Percentiles rank a stretch among this genome's conserved stretches.
Evolutionary conservation across 108 stramenopile species (phyloP).

Genomic region (Skeletonema tropicum): DNA sequence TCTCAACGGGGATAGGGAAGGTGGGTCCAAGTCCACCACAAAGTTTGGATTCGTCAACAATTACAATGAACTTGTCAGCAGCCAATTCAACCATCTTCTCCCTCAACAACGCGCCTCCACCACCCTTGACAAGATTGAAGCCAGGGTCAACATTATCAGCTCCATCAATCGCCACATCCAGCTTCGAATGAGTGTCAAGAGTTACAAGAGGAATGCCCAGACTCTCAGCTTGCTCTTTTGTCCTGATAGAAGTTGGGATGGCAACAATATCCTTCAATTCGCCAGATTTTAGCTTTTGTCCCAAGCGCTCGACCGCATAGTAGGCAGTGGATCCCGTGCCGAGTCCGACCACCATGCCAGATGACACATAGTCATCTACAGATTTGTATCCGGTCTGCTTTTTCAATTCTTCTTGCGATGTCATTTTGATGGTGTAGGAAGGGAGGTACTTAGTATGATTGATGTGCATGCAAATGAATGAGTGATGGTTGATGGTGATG

Average conservation of each 20-base stretch:
- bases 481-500: too few species aligned
- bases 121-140: conserved; percentile 97
- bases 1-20: conserved; percentile 96
- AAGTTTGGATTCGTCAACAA: conserved; percentile 97
- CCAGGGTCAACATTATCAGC: conserved; percentile 97
- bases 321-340: conserved; percentile 99
- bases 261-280: conserved; percentile 94
- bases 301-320: conserved; percentile 97
- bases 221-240: conserved; percentile 94
- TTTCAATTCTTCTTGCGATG: conserved; percentile 89
- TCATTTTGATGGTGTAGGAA: not conserved
- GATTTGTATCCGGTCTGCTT: conserved; percentile 91
- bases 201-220: conserved; percentile 95
- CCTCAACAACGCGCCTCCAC: conserved; percentile 94
- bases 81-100: conserved; percentile 81
- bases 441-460: too few species aligned
- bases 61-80: conserved; percentile 88
- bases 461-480: too few species aligned
- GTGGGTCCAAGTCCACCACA: conserved; percentile 93
- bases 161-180: conserved; percentile 99
- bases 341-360: conserved; percentile 99
- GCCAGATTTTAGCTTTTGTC: conserved; percentile 85
- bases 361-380: conserved; percentile 90
- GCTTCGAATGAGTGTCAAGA: conserved; percentile 91
- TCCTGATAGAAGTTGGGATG: conserved; percentile 97